These are phyloP conservation scores for Paecilomyces formosus DNA, from an alignment of 2,329 filamentous ascomycete genomes.

Conservation along the genomic window DNA sequence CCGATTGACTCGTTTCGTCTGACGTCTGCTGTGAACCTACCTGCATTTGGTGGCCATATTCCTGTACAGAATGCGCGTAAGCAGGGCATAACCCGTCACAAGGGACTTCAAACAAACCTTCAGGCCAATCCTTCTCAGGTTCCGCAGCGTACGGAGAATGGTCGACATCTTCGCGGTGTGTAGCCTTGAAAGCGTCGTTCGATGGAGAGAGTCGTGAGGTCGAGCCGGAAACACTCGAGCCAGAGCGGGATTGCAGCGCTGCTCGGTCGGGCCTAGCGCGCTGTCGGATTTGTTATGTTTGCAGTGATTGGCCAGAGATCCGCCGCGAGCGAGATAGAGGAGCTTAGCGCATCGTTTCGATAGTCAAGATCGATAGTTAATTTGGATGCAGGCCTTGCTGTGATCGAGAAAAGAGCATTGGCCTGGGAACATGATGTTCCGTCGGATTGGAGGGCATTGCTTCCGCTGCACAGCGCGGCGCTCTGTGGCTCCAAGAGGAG, in stretches of 20 bases:
- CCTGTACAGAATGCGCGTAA: constrained; percentile 49
- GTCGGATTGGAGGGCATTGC: constrained; percentile 30
- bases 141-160: constrained; percentile 73
- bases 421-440: constrained; percentile 24
- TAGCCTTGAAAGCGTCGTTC: background rate
- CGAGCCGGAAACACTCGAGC: constrained; percentile 6
- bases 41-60: constrained; percentile 91
- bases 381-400: background rate
- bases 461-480: constrained; percentile 26
- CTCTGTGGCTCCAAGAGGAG: constrained; percentile 19
- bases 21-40: constrained; percentile 39
- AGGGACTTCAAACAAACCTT: constrained; percentile 54
- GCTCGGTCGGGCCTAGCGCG: constrained; percentile 17
- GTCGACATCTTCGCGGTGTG: constrained; percentile 70
- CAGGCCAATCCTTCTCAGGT: constrained; percentile 78
- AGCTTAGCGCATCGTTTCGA: background rate
- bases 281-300: constrained; percentile 28
- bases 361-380: background rate
- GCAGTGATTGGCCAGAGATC: constrained; percentile 7
- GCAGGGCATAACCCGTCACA: constrained; percentile 8
- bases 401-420: constrained; percentile 1
- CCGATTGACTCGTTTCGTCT: background rate
- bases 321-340: background rate
- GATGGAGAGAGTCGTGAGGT: constrained; percentile 6
- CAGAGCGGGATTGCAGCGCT: constrained; percentile 1